Base-by-base conservation (phyloP, 1,139 yeast genomes). In the Tardiomyces depauwii region DNA sequence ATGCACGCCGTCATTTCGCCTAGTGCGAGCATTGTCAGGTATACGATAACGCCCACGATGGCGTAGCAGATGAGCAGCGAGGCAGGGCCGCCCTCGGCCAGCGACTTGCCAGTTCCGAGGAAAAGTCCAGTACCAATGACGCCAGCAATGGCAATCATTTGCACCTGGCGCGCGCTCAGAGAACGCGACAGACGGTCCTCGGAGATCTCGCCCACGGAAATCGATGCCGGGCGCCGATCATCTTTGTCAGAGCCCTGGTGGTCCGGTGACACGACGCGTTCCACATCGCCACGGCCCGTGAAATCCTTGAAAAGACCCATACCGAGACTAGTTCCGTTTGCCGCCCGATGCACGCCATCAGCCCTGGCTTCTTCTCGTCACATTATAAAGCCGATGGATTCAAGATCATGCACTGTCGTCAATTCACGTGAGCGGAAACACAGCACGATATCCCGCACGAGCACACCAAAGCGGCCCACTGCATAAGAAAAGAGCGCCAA, bases 1-100 rank as follows among this genome's bases (percentile, higher is more conserved):
- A 71, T 69, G 47, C 70, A 73, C 0, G 81, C 76, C 11, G 80
- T 67, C 83, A 80, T 78, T 58, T 79, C 86, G 18, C 85, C 86
- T 42, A 80, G 64, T 25, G 76, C 62, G 43, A 77, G 60, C 79
- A 79, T 74, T 25, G 80, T 75, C 49, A 74, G 61, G 50, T 74
- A 78, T 9, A 77, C 80, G 40, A 76, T 61, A 3, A 69, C 43
- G 2, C 80, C 81, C 52, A 75, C 70, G 39, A 77, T 63, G 18
- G 65, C 44, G 53, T 76, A 78, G 32, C 76, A 67, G 18, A 77
- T 59, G 39, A 77, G 62, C 54, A 75, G 62, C 19, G 78, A 68
- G 13, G 73, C 70, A 2, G 82, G 82, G 11, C 82, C 82, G 28
- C 77, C 78, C n/a, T 58, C 64, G 7, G 74, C 71, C 43, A 77